Evolutionary conservation across 192 early-diverging fungal genomes (phyloP), one percentile per base, ranked within the genome.

Genomic region (Umbelopsis sp.): DNA sequence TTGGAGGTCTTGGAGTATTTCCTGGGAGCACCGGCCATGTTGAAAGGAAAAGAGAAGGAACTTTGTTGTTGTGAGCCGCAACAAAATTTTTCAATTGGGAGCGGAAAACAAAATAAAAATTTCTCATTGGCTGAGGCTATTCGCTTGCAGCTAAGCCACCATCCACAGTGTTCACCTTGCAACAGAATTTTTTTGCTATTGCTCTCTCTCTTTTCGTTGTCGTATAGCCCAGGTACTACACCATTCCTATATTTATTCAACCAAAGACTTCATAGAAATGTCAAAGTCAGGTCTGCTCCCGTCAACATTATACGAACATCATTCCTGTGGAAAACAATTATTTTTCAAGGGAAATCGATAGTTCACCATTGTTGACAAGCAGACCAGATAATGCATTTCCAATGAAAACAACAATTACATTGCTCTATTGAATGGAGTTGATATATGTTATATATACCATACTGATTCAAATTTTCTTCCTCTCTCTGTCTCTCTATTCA

Each of bases 1-100:
- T 95, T 95, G 89, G 90, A 94, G 76, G 90, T 92, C 90, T 91
- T 93, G 74, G 91, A 92, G 78, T 83, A 71, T 49, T 56, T 78
- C 70, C 77, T 72, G 62, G 65, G 65, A 45, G 76, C 71, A 59
- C 76, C 76, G 32, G 76, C 69, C 76, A 78, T 78, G 20, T 50
- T 71, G 34, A 65, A 22, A 65, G 47, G 68, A 43, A 49, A 71
- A 72, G 67, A 65, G 69, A 68, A 69, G 44, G 71, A 77, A 31
- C 49, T 49, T 6, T 51, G 65, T 50, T 62, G 56, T 62, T 62
- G 56, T 62, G 56, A 62, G 4, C 34, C 34, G 10, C 34, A 62
- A 68, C 45, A 74, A 68, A 54, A 72, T 38, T 49, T 49, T 49
- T 49, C 36, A 67, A 68, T 50, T 45, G 16, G 41, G 17, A n/a